Evolutionary conservation across 306 rosid species (phyloP), one percentile per base, ranked within the genome.

Genomic region (Dicorynia guianensis): DNA sequence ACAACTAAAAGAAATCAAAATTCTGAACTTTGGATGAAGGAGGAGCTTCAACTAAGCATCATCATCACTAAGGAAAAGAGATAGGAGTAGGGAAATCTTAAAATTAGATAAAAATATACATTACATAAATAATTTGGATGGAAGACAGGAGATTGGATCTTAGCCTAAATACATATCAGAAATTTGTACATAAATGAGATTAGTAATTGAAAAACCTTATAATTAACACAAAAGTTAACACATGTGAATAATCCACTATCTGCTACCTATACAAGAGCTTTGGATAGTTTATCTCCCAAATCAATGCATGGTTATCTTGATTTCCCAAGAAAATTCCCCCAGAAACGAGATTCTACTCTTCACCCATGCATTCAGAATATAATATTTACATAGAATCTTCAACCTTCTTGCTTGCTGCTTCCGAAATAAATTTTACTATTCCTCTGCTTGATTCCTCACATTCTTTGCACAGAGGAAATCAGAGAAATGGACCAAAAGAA

Each of bases 381-480:
- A 71, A 20, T 78, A 91, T 83, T 53, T 59, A 85, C 96, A 88
- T 17, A 67, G 15, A 76, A 63, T 47, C 75, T 43, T 34, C 43
- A 40, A 40, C 46, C 34, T 52, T 5, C 53, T 33, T 40, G 1
- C 79, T 52, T 62, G 36, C 65, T 34, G 73, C 83, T 77, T 79
- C 81, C 83, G 75, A 72, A 86, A 76, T 80, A 73, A 66, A 69
- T 68, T 71, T n/a, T 25, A 15, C 17, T 12, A 35, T 4, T 52
- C 57, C 61, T 74, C 77, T 6, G 72, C 44, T 33, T 15, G 40
- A 47, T 42, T 63, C 72, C 71, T 53, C 81, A 53, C 79, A 76
- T 70, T 55, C 53, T 80, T 78, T 85, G n/a, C 88, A 81, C 85
- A 79, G 47, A 54, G 42, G 19, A 43, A 69, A 50, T 8, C 55